These are phyloP conservation scores for Dendrobium nobile DNA, from an alignment of 106 monocot genomes.

Conservation along the genomic window DNA sequence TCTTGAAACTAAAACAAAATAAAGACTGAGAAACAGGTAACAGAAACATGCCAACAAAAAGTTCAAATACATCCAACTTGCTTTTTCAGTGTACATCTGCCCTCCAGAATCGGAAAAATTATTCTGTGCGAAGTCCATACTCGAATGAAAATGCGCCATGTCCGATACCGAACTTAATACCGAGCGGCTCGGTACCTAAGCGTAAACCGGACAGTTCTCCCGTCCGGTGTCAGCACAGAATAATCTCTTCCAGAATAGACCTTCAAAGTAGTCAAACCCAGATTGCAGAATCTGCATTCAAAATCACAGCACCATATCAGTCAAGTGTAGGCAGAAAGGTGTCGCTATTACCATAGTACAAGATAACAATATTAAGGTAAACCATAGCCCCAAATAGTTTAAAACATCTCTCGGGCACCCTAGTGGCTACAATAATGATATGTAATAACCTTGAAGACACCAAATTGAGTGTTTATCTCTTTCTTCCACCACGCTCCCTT, in stretches of 20 bases:
- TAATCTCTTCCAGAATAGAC: background rate
- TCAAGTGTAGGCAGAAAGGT: conserved; percentile 4
- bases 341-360: conserved; percentile 4
- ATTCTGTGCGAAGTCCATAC: too few species aligned
- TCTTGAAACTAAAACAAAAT: conserved; percentile 1
- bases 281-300: conserved; percentile 24
- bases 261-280: conserved; percentile 6
- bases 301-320: conserved; percentile 14
- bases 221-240: too few species aligned
- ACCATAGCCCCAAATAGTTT: background rate
- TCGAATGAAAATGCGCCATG: too few species aligned
- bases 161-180: too few species aligned
- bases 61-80: conserved; percentile 7
- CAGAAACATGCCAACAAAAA: conserved; percentile 1
- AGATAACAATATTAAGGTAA: conserved; percentile 1
- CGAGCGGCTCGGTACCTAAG: too few species aligned
- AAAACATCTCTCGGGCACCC: background rate
- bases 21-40: background rate
- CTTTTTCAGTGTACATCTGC: background rate
- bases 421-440: conserved; percentile 3
- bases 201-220: too few species aligned
- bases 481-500: conserved; percentile 98
- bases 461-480: conserved; percentile 44
- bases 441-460: conserved; percentile 18
- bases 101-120: background rate